Evolutionary conservation across 164 flowering plant species (phyloP), one percentile per base, ranked within the genome.

Genomic region (Tetracentron sinense): DNA sequence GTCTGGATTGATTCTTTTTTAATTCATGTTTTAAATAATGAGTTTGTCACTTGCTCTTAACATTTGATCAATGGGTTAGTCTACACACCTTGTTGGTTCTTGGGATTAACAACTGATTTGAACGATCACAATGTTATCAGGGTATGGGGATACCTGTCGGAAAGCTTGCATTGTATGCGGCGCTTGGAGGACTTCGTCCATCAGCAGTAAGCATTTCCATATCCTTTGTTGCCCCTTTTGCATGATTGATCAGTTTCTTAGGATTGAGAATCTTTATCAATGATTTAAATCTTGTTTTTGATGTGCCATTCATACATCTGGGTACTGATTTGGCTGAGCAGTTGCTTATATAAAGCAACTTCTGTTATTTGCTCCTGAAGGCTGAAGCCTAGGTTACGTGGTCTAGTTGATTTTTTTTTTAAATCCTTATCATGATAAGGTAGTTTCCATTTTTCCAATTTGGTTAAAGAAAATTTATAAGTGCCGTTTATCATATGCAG

Each of bases 61-160:
- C 1, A 7, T 52, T 42, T 10, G 33, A 1, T 54, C 0, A 7
- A 19, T 20, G 51, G 19, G 5, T 19, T 22, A 19, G 21, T 47
- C 22, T 47, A 6, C n/a, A 47, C n/a, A n/a, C n/a, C 3, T 47
- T 47, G 22, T 47, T 47, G 21, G 51, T 47, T 20, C 3, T 47
- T 21, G 51, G 8, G n/a, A 6, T 49, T 12, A 6, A 42, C 10
- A 6, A 8, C 8, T 16, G 14, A 38, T 38, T 51, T 51, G 17
- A 7, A 31, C 49, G 27, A 30, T 30, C n/a, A 51, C 16, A 12
- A 33, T 19, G 49, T 68, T 64, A 31, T 27, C 80, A 86, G 97
- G 97, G 97, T 50, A 90, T 90, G 97, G 97, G 97, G 7, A 90
- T 90, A 51, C 97, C 97, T 2, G 90, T 90, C 0, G 97, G 97